Evolutionary conservation across 352 stramenopile genomes (phyloP).

Genomic region (Thraustotheca clavata): DNA sequence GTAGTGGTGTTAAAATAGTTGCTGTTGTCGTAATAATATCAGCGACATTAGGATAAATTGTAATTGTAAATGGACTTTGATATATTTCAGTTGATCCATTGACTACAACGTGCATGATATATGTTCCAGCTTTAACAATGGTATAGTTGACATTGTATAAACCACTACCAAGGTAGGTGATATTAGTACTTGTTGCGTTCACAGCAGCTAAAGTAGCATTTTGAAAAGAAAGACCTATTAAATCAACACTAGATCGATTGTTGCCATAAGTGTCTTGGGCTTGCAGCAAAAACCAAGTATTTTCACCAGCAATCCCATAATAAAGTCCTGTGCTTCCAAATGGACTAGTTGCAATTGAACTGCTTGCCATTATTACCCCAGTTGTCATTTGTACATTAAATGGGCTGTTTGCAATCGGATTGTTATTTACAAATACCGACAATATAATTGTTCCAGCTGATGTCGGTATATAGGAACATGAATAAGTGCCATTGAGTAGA

Average conservation of each 20-base stretch:
- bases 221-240: slow-evolving; percentile 22
- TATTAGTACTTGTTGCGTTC: background rate
- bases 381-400: slow-evolving; percentile 42
- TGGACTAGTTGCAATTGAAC: slow-evolving; percentile 26
- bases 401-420: slow-evolving; percentile 34
- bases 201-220: background rate
- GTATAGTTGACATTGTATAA: slow-evolving; percentile 4
- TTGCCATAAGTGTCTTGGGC: slow-evolving; percentile 58
- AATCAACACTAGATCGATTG: slow-evolving; percentile 42
- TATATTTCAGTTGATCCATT: background rate
- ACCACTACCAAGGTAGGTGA: background rate
- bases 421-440: slow-evolving; percentile 17
- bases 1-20: background rate
- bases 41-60: slow-evolving; percentile 1
- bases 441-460: slow-evolving; percentile 32
- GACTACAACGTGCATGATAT: background rate
- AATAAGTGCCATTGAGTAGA: slow-evolving; percentile 46
- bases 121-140: background rate
- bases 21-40: slow-evolving; percentile 5
- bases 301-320: slow-evolving; percentile 41
- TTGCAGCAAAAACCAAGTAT: slow-evolving; percentile 39
- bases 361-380: slow-evolving; percentile 38
- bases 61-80: slow-evolving; percentile 15
- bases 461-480: slow-evolving; percentile 48
- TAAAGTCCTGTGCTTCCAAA: slow-evolving; percentile 33